Base-by-base conservation (phyloP, 2,329 filamentous ascomycete species). In the Hymenoscyphus repandus region DNA sequence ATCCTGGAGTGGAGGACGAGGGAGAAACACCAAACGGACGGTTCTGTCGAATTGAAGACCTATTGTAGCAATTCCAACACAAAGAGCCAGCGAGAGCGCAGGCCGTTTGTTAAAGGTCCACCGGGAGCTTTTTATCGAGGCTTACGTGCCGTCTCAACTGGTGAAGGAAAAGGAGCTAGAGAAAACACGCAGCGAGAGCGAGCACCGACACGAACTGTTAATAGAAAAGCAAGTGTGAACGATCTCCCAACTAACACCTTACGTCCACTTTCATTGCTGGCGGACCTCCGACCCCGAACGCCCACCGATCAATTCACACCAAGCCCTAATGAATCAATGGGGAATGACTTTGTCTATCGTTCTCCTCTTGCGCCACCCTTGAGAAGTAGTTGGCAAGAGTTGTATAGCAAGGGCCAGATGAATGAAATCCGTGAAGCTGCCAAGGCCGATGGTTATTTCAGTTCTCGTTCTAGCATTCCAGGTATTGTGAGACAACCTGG, bases 341-440 rank as follows among this genome's bases (percentile, higher is more conserved):
- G 41, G 2, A 49, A 57, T 39, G 58, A 56, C 32, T 64, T 61
- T 27, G 17, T 58, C 5, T 66, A 66, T 40, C 55, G 60, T 15
- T 62, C 62, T 10, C 61, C 63, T 6, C 53, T 62, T 32, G 63
- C 63, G 15, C 63, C 63, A 30, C 56, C 59, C 18, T 57, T 57
- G 40, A 54, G 55, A 6, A 48, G 51, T 18, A 60, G 50, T 12
- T 64, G 59, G 62, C 52, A 58, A 13, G 38, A 51, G n/a, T 31
- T 66, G 42, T 66, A 66, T 47, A 62, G 51, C 22, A 39, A 42
- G 6, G 43, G 53, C 2, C 54, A 64, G 13, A 40, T 64, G 20
- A 45, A 45, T n/a, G 38, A 39, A 11, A 52, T 62, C 5, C 46
- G 32, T 17, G 52, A 59, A 27, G 50, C 51, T 39, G 62, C 58